These are phyloP conservation scores for Phytophthora quininea DNA, from an alignment of 352 stramenopile species.

Conservation along the genomic window DNA sequence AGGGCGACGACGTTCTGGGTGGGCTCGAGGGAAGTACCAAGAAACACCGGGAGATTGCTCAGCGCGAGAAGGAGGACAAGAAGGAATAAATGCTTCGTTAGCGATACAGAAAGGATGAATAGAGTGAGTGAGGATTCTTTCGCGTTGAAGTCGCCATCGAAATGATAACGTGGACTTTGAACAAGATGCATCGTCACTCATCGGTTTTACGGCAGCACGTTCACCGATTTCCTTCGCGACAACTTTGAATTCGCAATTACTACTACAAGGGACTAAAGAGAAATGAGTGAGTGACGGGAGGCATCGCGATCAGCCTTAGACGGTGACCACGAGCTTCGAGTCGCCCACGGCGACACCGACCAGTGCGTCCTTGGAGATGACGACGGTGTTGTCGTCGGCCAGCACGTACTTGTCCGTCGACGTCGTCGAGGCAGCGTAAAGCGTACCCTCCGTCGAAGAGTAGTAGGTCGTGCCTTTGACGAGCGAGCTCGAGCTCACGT, in stretches of 20 bases:
- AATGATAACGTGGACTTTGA: not conserved
- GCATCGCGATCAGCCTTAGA: conserved; percentile 19
- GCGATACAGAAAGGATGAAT: conserved; percentile 6
- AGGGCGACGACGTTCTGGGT: conserved; percentile 27
- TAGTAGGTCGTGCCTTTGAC: conserved; percentile 68
- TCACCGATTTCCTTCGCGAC: conserved; percentile 3
- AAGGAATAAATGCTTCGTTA: conserved; percentile 10
- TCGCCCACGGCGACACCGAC: conserved; percentile 70
- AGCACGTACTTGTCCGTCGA: conserved; percentile 67
- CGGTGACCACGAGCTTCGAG: conserved; percentile 66
- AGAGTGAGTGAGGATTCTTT: conserved; percentile 3
- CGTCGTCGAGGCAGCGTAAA: conserved; percentile 56
- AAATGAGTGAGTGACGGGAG: too few relatives aligned
- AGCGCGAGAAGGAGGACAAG: conserved; percentile 20
- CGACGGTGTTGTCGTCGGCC: conserved; percentile 69
- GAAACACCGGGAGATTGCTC: conserved; percentile 31
- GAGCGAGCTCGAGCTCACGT: conserved; percentile 45
- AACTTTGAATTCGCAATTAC: not conserved
- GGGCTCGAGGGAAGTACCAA: conserved; percentile 34
- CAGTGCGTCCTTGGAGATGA: conserved; percentile 79
- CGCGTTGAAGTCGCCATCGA: conserved; percentile 1
- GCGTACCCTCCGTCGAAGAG: conserved; percentile 61
- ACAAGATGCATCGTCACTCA: too few relatives aligned
- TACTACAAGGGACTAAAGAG: not conserved
- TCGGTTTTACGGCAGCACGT: too few relatives aligned